Conservation (phyloP, 495 filamentous ascomycete genomes). For the Aspergillus ellipticus region DNA sequence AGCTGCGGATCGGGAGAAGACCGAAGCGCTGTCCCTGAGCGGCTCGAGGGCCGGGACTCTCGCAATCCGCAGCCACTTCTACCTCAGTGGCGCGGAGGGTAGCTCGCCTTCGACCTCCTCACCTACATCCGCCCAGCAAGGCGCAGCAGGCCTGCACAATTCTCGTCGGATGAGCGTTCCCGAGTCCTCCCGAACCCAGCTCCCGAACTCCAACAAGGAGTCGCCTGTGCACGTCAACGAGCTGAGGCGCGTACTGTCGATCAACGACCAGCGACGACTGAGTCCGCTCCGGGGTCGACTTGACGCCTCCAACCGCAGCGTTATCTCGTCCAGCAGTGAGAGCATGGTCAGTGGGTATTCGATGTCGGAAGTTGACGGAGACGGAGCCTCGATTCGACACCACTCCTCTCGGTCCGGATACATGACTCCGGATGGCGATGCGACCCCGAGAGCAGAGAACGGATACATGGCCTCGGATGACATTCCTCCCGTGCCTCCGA, state of each 20-base stretch:
- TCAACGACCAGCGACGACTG: conserved; percentile 38
- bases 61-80: conserved; percentile 52
- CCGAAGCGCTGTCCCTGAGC: conserved; percentile 63
- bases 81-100: conserved; percentile 50
- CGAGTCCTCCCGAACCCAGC: conserved; percentile 48
- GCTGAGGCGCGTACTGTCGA: conserved; percentile 69
- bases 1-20: conserved; percentile 61
- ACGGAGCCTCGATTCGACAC: conserved; percentile 25
- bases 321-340: conserved; percentile 43
- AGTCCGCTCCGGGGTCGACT: conserved; percentile 39
- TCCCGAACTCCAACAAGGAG: conserved; percentile 55
- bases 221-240: conserved; percentile 83
- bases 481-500: conserved; percentile 44
- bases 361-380: conserved; percentile 34
- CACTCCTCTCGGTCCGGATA: conserved; percentile 26
- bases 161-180: conserved; percentile 39
- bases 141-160: conserved; percentile 27
- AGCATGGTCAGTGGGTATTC: conserved; percentile 44
- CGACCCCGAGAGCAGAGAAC: conserved; percentile 30
- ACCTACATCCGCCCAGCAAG: conserved; percentile 19
- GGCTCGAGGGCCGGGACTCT: conserved; percentile 66
- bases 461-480: conserved; percentile 9
- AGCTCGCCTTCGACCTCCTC: conserved; percentile 28
- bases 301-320: conserved; percentile 33
- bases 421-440: conserved; percentile 26